Percentiles rank a stretch among this genome's conserved stretches.
Conservation (phyloP, 1,139 yeast genomes). For the Debaryomycetaceae sp. region DNA sequence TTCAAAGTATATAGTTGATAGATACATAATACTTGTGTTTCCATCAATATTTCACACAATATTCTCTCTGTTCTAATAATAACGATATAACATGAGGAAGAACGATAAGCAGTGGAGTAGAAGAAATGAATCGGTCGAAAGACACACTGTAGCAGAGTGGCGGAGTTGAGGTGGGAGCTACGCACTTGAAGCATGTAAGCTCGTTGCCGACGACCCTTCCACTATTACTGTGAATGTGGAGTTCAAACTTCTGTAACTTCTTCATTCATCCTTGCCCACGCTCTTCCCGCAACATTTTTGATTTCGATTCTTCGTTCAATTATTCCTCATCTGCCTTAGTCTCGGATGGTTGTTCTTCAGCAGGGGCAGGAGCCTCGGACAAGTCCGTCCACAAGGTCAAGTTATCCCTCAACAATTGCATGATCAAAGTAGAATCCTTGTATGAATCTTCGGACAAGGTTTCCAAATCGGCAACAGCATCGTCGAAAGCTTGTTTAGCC, state of each 20-base stretch:
- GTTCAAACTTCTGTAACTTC: not conserved
- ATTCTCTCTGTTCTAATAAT: not conserved
- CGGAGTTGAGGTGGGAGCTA: not conserved
- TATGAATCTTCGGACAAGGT: constrained; percentile 96
- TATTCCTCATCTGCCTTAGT: constrained; percentile 38
- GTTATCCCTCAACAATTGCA: constrained; percentile 98
- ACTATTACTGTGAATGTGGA: not conserved
- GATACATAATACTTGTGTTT: not conserved
- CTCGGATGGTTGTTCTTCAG: constrained; percentile 45
- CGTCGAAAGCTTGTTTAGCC: constrained; percentile 98
- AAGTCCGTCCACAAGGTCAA: constrained; percentile 98
- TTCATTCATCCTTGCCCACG: not conserved
- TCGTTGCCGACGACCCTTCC: not conserved
- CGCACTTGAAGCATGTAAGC: not conserved
- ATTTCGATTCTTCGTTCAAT: constrained; percentile 9
- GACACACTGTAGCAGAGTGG: not conserved
- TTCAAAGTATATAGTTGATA: not conserved
- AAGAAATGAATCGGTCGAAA: not conserved
- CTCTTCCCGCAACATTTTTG: not conserved
- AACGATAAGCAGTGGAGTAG: not conserved
- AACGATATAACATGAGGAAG: not conserved
- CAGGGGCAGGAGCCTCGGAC: constrained; percentile 78
- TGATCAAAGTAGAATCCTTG: constrained; percentile 96
- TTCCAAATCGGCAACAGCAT: constrained; percentile 98
- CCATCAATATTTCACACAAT: not conserved